These are phyloP conservation scores for Begonia peltatifolia DNA, from an alignment of 306 rosid genomes.

Conservation along the genomic window DNA sequence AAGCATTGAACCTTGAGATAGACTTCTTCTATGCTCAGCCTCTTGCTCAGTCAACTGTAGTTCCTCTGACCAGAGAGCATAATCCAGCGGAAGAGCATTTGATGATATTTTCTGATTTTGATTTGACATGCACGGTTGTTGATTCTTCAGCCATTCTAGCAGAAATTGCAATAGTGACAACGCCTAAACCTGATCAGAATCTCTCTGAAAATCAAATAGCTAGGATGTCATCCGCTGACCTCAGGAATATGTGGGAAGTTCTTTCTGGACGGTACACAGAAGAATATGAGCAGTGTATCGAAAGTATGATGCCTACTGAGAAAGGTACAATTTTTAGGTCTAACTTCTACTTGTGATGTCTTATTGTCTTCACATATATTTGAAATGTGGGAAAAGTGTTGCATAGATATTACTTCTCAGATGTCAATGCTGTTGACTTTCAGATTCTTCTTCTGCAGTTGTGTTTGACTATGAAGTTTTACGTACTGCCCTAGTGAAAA, in stretches of 20 bases:
- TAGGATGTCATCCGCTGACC: slow-evolving; percentile 71
- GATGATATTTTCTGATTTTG: slow-evolving; percentile 81
- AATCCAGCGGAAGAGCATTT: slow-evolving; percentile 49
- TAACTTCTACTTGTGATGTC: too few relatives aligned
- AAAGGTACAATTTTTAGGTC: slow-evolving; percentile 16
- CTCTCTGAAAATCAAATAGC: slow-evolving; percentile 44
- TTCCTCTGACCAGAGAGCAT: slow-evolving; percentile 68
- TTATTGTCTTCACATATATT: too few relatives aligned
- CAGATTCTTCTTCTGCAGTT: slow-evolving; percentile 33
- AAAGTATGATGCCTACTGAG: slow-evolving; percentile 45
- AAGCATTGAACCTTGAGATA: slow-evolving; percentile 90
- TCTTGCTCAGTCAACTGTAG: slow-evolving; percentile 61
- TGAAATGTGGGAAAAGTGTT: too few relatives aligned
- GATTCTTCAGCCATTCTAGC: slow-evolving; percentile 98
- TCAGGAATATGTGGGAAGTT: slow-evolving; percentile 62
- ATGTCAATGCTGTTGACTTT: slow-evolving; percentile 11
- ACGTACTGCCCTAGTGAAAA: slow-evolving; percentile 58
- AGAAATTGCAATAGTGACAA: slow-evolving; percentile 83
- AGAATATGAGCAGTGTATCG: slow-evolving; percentile 91
- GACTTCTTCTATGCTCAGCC: slow-evolving; percentile 81
- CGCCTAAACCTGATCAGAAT: slow-evolving; percentile 70
- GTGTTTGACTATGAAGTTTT: slow-evolving; percentile 43
- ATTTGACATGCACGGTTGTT: slow-evolving; percentile 88
- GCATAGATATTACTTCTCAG: too few relatives aligned
- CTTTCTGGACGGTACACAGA: slow-evolving; percentile 79